Conservation (phyloP, 352 stramenopile species). For the Globisporangium okanoganense region DNA sequence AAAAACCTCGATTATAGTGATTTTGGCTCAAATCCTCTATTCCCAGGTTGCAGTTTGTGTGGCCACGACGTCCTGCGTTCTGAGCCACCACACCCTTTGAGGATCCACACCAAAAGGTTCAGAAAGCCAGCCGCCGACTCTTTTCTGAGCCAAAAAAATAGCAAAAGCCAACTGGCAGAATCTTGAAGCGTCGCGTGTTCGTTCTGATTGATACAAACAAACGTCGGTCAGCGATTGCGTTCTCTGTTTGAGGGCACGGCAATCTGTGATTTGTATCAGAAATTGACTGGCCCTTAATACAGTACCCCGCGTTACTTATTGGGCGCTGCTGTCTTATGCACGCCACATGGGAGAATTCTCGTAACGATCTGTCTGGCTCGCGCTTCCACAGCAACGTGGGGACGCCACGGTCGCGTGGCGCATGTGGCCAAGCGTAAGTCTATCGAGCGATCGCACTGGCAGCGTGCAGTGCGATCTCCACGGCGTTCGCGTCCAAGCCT, state of each 20-base stretch:
- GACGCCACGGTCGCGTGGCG: no score
- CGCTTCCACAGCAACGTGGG: neutral
- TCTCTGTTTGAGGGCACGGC: no score
- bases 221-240: no score
- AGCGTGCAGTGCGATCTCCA: slow-evolving; percentile 7
- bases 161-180: neutral
- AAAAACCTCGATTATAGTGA: no score
- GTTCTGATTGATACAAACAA: neutral
- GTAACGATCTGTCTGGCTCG: neutral
- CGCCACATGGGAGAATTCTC: neutral
- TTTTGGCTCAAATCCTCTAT: no score
- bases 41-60: neutral
- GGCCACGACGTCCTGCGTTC: slow-evolving; percentile 11
- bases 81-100: slow-evolving; percentile 18
- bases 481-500: neutral
- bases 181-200: slow-evolving; percentile 2
- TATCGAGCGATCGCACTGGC: slow-evolving; percentile 1
- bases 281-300: no score
- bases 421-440: no score
- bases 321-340: neutral
- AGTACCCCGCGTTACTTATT: no score
- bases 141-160: neutral
- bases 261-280: no score
- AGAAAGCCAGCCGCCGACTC: slow-evolving; percentile 9
- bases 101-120: slow-evolving; percentile 14